Percentiles rank a stretch among this genome's conserved stretches.
phyloP scores from a whole-genome alignment of 768 basidiomycete species.

The Kwoniella dendrophila region DNA sequence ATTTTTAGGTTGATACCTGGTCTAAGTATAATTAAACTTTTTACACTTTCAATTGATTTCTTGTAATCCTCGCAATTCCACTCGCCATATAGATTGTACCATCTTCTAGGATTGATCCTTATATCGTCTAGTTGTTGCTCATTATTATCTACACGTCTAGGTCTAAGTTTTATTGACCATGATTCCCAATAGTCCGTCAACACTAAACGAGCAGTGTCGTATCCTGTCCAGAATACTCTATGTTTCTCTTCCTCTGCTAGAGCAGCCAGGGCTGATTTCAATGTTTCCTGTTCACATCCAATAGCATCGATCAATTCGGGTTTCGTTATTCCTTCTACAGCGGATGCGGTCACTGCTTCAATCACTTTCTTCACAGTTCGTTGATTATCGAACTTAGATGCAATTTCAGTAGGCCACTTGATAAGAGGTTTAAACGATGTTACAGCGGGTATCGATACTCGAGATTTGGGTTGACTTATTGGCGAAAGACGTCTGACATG shows the following conservation, averaged over 20 bases:
- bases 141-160: not conserved
- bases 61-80: conserved; percentile 33
- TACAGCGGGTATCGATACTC: not conserved
- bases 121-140: not conserved
- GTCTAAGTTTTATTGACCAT: conserved; percentile 23
- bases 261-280: conserved; percentile 17
- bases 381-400: not conserved
- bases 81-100: conserved; percentile 46
- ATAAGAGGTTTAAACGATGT: not conserved
- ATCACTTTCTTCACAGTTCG: conserved; percentile 9
- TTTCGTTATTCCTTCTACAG: conserved; percentile 35
- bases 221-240: conserved; percentile 43
- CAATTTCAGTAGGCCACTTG: not conserved
- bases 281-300: not conserved
- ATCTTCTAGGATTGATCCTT: conserved; percentile 32
- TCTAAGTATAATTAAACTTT: conserved; percentile 26
- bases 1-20: conserved; percentile 51
- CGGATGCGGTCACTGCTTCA: conserved; percentile 26
- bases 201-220: conserved; percentile 44
- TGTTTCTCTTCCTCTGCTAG: conserved; percentile 16
- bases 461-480: not conserved
- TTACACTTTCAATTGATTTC: conserved; percentile 21
- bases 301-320: conserved; percentile 17
- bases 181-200: conserved; percentile 1
- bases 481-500: conserved; percentile 6